Evolutionary conservation across 768 basidiomycete species (phyloP), one percentile per base, ranked within the genome.

Genomic region (Astraeus odoratus): DNA sequence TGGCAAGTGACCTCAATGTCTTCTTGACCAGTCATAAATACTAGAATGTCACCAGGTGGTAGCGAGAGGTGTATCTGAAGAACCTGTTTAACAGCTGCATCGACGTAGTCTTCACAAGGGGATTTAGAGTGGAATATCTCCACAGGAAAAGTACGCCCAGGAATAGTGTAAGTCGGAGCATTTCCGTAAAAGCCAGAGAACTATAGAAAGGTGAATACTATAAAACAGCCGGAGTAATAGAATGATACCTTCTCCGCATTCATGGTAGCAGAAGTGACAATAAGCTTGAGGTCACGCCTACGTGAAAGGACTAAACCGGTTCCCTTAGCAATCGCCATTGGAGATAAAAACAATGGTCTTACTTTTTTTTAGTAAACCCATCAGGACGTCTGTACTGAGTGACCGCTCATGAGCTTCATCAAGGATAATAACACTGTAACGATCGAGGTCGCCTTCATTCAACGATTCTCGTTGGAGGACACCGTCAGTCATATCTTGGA

Each of bases 1-100:
- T 90, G 86, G 60, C 96, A 99, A 9, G 93, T 98, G 24, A 91
- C 77, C 66, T 98, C 95, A 49, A 99, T 99, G 62, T 99, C 95
- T 67, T 98, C 96, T 68, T 98, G 96, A 29, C 96, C 96, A 22
- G 96, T 99, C 95, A 98, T 98, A 66, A 99, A 99, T 20, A 98
- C 92, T 33, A 99, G 72, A 42, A 98, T 88, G 67, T 99, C 96
- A 12, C 96, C 96, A 0, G 81, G 80, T 18, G 95, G 92, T 15
- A 86, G 76, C 2, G 95, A 92, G 31, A 98, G 72, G 61, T 99
- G 95, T 35, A 99, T 98, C 58, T 95, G 90, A 23, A 98, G 75
- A 13, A 98, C 88, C 66, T 99, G 95, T 70, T 98, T 99, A 55
- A 99, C 96, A 1, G 96, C 86, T 50, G 88, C 82, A 61, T 99